Evolutionary conservation across 2,329 filamentous ascomycete genomes (phyloP).

Genomic region (Colletotrichum eleusines): DNA sequence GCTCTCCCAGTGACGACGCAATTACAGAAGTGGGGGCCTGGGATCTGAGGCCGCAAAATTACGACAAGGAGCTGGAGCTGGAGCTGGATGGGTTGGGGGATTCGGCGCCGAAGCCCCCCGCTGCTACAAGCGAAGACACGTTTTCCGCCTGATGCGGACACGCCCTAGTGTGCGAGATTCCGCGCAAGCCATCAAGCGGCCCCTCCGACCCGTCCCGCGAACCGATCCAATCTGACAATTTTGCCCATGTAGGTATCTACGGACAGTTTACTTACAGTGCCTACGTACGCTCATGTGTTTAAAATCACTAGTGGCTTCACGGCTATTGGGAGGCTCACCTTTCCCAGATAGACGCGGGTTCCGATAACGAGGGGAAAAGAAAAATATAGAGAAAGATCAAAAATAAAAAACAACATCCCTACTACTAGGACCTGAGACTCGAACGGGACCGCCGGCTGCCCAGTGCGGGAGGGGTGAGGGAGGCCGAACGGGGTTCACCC

Average conservation of each 20-base stretch:
- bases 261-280: too few species aligned
- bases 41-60: conserved; percentile 5
- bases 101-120: conserved; percentile 14
- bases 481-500: conserved; percentile 1
- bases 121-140: conserved; percentile 15
- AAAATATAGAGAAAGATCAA: too few species aligned
- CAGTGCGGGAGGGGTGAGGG: conserved; percentile 15
- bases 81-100: neutral
- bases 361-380: conserved; percentile 12
- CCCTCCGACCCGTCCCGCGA: conserved; percentile 27
- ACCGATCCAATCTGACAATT: conserved; percentile 30
- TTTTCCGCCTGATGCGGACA: conserved; percentile 3
- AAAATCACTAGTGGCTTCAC: neutral
- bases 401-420: too few species aligned
- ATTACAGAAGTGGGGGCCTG: conserved; percentile 19
- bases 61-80: conserved; percentile 20
- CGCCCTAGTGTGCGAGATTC: neutral
- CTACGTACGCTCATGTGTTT: neutral
- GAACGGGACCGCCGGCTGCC: conserved; percentile 22
- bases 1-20: conserved; percentile 35
- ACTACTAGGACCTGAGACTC: conserved; percentile 23
- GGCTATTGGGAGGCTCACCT: neutral
- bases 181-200: conserved; percentile 28
- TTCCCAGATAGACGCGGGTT: neutral
- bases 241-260: too few species aligned